Evolutionary conservation across 805 yeast genomes (phyloP), one percentile per base, ranked within the genome.

Genomic region (Tetrapisispora phaffii): DNA sequence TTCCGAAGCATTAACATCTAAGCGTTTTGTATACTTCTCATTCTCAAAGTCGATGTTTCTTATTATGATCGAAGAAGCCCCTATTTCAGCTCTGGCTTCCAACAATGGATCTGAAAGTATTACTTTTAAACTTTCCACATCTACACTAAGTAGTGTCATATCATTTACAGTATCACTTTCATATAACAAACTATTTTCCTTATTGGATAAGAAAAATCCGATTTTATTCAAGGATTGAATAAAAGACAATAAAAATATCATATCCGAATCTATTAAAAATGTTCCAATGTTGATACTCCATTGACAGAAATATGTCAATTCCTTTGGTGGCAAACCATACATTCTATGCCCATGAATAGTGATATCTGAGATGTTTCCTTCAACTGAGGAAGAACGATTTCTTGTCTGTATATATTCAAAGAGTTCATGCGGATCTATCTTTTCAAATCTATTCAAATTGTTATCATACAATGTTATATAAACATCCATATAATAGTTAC

Each of bases 401-500:
- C 54, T 47, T 9, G 57, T 61, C 10, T 57, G 58, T 3, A 73
- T 69, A 19, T 56, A 52, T 4, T 57, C 58, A 47, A 53, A 52
- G 4, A 59, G 39, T 2, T 53, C 59, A 39, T 54, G 47, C 1
- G 57, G 44, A 3, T 47, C 47, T 7, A 42, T 48, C 9, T 46
- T 24, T 7, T 45, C 40, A 31, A 48, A 57, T 13, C 57, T 38
- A 22, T 48, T 53, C 3, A 59, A n/a, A 15, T 42, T 26, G 12
- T 48, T 49, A 28, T 54, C 50, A 40, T 49, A 47, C 37, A 59
- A 31, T 51, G 85, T 79, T 1, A 82, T 83, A 56, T 87, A 90
- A 49, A 90, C 59, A 57, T 90, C 96, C 96, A 93, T 89, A 58
- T 90, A 93, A 62, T 84, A 93, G 54, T 87, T 85, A 16, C 90